phyloP scores from a whole-genome alignment of 2,329 filamentous ascomycete species.

The Pseudocercospora fijiensis region DNA sequence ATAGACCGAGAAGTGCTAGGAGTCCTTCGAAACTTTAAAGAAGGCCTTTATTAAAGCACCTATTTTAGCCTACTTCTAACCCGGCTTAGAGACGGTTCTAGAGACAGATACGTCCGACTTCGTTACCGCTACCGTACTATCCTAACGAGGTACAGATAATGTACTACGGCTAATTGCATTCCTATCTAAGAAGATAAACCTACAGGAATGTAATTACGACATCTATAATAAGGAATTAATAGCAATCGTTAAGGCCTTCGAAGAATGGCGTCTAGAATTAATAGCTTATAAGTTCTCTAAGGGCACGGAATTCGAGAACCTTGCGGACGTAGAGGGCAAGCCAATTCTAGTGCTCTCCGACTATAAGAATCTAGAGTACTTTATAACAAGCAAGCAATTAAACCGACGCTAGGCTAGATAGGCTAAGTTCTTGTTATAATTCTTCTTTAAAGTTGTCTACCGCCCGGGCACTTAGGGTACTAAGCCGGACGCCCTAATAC shows the following conservation, averaged over 20 bases:
- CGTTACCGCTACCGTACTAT: not conserved
- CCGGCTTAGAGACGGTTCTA: not conserved
- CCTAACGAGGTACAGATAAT: not conserved
- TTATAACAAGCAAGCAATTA: too few relatives aligned
- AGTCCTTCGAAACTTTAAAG: not conserved
- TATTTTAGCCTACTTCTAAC: not conserved
- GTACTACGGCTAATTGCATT: not conserved
- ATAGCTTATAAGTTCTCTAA: too few relatives aligned
- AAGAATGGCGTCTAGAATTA: too few relatives aligned
- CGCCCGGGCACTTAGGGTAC: not conserved
- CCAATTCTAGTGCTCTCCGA: not conserved
- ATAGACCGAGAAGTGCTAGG: not conserved
- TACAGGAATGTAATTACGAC: conserved; percentile 1
- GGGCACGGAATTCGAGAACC: not conserved
- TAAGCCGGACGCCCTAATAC: not conserved
- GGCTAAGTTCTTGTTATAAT: conserved; percentile 20
- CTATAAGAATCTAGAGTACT: too few relatives aligned
- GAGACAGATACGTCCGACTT: not conserved
- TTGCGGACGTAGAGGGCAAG: not conserved
- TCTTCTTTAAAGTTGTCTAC: not conserved
- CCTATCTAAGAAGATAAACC: conserved; percentile 4
- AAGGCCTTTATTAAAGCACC: not conserved
- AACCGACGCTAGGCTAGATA: conserved; percentile 34
- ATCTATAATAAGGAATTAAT: too few relatives aligned
- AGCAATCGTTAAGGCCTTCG: too few relatives aligned